Evolutionary conservation across 495 filamentous ascomycete species (phyloP).

Genomic region (Lepidopterella palustris): DNA sequence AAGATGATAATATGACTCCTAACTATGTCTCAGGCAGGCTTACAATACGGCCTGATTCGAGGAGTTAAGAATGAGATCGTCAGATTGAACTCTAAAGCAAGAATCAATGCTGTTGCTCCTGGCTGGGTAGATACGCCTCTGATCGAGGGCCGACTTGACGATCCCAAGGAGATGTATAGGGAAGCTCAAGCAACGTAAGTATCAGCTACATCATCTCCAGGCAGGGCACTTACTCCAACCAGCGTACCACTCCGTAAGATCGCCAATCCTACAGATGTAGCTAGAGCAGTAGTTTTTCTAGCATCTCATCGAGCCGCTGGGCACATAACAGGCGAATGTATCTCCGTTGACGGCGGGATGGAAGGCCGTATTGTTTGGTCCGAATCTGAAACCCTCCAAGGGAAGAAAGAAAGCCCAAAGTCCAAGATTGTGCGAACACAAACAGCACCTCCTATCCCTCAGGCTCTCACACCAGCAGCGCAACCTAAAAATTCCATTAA

Average conservation of each 20-base stretch:
- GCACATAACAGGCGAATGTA: slow-evolving; percentile 49
- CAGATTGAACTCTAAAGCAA: slow-evolving; percentile 43
- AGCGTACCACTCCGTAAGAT: slow-evolving; percentile 42
- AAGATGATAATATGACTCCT: too few species aligned
- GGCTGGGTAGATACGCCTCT: slow-evolving; percentile 46
- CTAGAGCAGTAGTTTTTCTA: slow-evolving; percentile 47
- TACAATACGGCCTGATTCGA: slow-evolving; percentile 50
- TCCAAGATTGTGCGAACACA: background rate
- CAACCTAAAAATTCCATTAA: slow-evolving; percentile 42
- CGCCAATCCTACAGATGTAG: slow-evolving; percentile 47
- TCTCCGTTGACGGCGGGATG: slow-evolving; percentile 48
- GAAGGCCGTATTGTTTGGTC: slow-evolving; percentile 47
- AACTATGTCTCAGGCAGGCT: slow-evolving; percentile 26
- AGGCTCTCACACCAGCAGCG: slow-evolving; percentile 29
- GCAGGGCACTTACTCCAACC: background rate
- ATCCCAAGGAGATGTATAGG: slow-evolving; percentile 41
- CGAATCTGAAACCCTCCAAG: slow-evolving; percentile 34
- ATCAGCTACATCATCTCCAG: background rate
- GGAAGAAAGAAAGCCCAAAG: background rate
- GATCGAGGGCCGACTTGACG: slow-evolving; percentile 44
- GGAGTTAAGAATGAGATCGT: slow-evolving; percentile 52
- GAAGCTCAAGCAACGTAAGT: slow-evolving; percentile 43
- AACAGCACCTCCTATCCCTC: slow-evolving; percentile 6
- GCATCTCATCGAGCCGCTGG: slow-evolving; percentile 48
- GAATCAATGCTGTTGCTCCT: slow-evolving; percentile 52